Evolutionary conservation across 2,329 filamentous ascomycete genomes (phyloP).

Genomic region (Geosmithia morbida): DNA sequence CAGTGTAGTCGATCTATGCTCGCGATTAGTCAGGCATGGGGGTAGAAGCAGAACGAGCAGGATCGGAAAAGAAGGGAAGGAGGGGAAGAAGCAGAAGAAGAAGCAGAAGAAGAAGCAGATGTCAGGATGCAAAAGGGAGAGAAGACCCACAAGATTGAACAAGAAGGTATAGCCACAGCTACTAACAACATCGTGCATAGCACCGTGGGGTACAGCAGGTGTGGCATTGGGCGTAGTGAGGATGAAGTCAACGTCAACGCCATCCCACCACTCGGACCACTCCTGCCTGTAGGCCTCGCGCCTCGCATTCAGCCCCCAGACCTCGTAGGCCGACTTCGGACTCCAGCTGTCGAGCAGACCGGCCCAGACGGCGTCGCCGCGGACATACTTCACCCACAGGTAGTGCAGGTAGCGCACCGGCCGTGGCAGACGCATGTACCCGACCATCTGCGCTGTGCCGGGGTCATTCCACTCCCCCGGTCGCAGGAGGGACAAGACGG

Average conservation of each 20-base stretch:
- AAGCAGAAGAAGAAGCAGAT: constrained; percentile 2
- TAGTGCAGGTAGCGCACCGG: constrained; percentile 77
- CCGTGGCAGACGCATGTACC: constrained; percentile 58
- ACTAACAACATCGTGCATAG: constrained; percentile 72
- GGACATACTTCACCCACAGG: constrained; percentile 76
- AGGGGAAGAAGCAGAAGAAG: too few species aligned
- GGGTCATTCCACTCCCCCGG: constrained; percentile 66
- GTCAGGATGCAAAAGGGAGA: too few species aligned
- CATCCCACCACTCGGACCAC: constrained; percentile 81
- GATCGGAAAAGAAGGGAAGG: background rate
- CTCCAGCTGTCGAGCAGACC: constrained; percentile 60
- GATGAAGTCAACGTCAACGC: constrained; percentile 59
- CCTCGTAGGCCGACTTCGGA: constrained; percentile 58
- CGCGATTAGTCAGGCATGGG: background rate
- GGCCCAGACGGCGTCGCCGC: constrained; percentile 64
- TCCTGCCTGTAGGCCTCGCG: constrained; percentile 63
- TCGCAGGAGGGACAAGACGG: constrained; percentile 63
- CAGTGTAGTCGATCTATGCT: constrained; percentile 64
- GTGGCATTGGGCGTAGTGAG: constrained; percentile 80
- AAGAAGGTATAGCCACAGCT: constrained; percentile 89
- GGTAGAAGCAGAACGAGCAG: constrained; percentile 2
- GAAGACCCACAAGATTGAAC: constrained; percentile 60
- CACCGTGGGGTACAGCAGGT: constrained; percentile 73
- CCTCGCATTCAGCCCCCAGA: constrained; percentile 67
- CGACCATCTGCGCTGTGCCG: constrained; percentile 61